A percentile compares a stretch with the other conserved stretches of the same genome.
These are phyloP conservation scores for Sclerotinia subarctica DNA, from an alignment of 2,329 filamentous ascomycete species.

Conservation along the genomic window DNA sequence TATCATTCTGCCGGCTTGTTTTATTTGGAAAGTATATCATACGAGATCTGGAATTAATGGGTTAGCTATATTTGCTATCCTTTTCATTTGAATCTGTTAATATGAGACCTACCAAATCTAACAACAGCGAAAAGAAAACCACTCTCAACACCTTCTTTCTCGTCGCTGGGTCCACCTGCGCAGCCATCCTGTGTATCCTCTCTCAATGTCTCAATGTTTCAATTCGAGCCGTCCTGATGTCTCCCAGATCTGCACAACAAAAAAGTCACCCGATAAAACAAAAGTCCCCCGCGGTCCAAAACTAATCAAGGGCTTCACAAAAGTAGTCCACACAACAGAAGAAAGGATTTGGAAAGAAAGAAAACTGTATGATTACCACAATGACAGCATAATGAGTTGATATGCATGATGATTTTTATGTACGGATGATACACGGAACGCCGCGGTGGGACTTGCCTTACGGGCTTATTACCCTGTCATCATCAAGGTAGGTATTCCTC, in stretches of 20 bases:
- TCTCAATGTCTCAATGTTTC: not conserved
- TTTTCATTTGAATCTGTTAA: not conserved
- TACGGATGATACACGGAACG: not conserved
- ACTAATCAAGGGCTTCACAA: not conserved
- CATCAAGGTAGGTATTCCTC: not conserved
- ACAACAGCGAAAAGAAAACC: slow-evolving; percentile 81
- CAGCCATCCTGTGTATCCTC: slow-evolving; percentile 31
- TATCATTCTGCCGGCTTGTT: not conserved
- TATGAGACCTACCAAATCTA: slow-evolving; percentile 70
- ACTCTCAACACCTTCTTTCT: slow-evolving; percentile 83
- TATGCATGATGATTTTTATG: not conserved
- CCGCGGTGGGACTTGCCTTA: slow-evolving; percentile 3
- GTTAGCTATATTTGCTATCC: slow-evolving; percentile 17
- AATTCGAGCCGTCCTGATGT: no score
- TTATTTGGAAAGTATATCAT: slow-evolving; percentile 9
- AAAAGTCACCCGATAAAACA: not conserved
- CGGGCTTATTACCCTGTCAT: not conserved
- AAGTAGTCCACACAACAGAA: not conserved
- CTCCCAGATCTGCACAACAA: not conserved
- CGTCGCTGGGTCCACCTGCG: slow-evolving; percentile 49
- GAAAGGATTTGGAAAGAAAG: not conserved
- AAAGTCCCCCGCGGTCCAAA: not conserved
- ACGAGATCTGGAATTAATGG: slow-evolving; percentile 15
- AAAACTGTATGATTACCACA: not conserved
- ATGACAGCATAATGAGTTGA: not conserved